Evolutionary conservation across 768 basidiomycete species (phyloP).

Genomic region (Krasilnikovozyma curviuscula): DNA sequence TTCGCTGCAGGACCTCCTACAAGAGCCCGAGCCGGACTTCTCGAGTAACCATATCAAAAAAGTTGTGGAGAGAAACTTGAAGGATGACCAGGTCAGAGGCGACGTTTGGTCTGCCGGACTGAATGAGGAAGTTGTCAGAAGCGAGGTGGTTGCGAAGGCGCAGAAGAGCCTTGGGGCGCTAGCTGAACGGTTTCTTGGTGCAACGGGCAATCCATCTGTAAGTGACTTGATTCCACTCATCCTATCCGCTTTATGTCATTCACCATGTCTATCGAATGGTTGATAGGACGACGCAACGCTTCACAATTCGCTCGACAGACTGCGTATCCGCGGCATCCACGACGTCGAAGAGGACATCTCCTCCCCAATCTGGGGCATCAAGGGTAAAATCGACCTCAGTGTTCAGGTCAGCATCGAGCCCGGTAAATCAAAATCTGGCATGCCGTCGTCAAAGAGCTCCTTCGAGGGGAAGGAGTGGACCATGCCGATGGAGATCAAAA

Average conservation of each 20-base stretch:
- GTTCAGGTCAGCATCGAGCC: constrained; percentile 37
- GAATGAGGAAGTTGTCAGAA: constrained; percentile 23
- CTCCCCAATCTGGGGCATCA: constrained; percentile 84
- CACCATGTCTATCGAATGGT: neutral
- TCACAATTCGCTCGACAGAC: constrained; percentile 28
- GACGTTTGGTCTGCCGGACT: constrained; percentile 25
- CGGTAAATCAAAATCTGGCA: constrained; percentile 15
- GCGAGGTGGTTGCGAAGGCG: constrained; percentile 24
- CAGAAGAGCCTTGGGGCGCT: constrained; percentile 23
- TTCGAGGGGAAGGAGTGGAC: constrained; percentile 17
- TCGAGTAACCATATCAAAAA: constrained; percentile 1
- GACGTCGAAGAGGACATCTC: constrained; percentile 96
- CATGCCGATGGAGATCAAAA: constrained; percentile 89
- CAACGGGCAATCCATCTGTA: neutral
- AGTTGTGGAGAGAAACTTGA: neutral
- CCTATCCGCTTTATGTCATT: neutral
- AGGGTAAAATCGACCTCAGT: constrained; percentile 87
- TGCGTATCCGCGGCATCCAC: constrained; percentile 56
- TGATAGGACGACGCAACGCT: constrained; percentile 44
- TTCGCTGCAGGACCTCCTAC: constrained; percentile 55
- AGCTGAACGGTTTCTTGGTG: constrained; percentile 36
- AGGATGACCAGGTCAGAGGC: neutral
- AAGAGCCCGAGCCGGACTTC: neutral
- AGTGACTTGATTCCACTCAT: neutral
- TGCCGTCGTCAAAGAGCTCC: constrained; percentile 14